A percentile compares a stretch with the other conserved stretches of the same genome.
Evolutionary conservation across 2,329 filamentous ascomycete genomes (phyloP).

Genomic region (Cercospora beticola): DNA sequence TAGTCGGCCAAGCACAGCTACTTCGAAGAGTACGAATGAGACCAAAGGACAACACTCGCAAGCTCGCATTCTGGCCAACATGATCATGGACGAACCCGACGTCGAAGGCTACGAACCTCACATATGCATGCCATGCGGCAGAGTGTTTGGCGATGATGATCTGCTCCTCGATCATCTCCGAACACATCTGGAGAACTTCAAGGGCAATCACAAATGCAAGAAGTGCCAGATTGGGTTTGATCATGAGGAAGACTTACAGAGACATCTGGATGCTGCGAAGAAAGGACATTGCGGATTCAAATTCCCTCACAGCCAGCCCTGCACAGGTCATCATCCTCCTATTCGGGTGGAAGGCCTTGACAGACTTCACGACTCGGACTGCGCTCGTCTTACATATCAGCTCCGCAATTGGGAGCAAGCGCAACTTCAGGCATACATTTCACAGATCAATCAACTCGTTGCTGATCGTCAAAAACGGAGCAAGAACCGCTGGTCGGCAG

Average conservation of each 20-base stretch:
- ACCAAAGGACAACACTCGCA: not conserved
- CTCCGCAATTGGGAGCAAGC: constrained; percentile 33
- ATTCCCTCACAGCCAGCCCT: constrained; percentile 26
- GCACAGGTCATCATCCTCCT: constrained; percentile 33
- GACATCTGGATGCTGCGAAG: constrained; percentile 24
- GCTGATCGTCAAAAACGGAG: constrained; percentile 18
- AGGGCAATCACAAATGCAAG: constrained; percentile 27
- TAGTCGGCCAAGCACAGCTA: constrained; percentile 3
- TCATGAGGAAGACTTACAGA: constrained; percentile 29
- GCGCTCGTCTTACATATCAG: constrained; percentile 26
- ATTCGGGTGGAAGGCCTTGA: constrained; percentile 6
- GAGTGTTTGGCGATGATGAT: constrained; percentile 28
- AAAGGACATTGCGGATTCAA: constrained; percentile 32
- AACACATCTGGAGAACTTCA: constrained; percentile 28
- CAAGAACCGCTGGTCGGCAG: constrained; percentile 30
- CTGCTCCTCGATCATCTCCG: constrained; percentile 27
- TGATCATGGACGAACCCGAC: constrained; percentile 11
- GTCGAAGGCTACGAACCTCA: constrained; percentile 22
- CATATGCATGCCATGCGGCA: constrained; percentile 29
- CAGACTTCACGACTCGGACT: constrained; percentile 27
- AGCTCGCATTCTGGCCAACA: constrained; percentile 6
- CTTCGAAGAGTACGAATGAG: not conserved
- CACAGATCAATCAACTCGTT: constrained; percentile 28
- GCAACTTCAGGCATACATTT: constrained; percentile 31
- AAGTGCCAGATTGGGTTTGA: constrained; percentile 31